Percentiles rank a stretch among this genome's conserved stretches.
Conservation (phyloP, 2,329 filamentous ascomycete genomes). For the Pezicula carpinea region DNA sequence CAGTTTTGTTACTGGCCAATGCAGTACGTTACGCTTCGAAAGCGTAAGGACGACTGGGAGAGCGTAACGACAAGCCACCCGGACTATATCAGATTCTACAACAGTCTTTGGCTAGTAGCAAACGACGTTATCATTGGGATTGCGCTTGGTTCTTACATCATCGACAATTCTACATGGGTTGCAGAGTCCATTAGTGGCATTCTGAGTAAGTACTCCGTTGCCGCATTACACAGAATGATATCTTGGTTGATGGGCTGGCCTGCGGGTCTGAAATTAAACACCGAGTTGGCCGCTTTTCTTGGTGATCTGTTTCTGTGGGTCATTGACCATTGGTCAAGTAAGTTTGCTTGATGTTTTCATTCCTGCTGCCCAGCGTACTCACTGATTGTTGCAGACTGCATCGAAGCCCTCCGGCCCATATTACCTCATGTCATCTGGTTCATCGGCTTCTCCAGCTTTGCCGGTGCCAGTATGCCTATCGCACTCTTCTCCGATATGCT, state of each 20-base stretch:
- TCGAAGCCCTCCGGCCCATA: conserved; percentile 70
- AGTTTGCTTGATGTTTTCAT: conserved; percentile 25
- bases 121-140: conserved; percentile 99
- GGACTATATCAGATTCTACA: conserved; percentile 98
- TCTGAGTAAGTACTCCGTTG: conserved; percentile 77
- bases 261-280: conserved; percentile 91
- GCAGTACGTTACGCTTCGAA: conserved; percentile 88
- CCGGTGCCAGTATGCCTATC: conserved; percentile 94
- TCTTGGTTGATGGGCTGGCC: conserved; percentile 95
- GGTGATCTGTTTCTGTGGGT: conserved; percentile 97
- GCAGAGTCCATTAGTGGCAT: conserved; percentile 73
- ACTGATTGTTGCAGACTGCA: conserved; percentile 51
- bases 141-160: conserved; percentile 91
- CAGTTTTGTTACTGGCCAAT: conserved; percentile 99
- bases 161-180: conserved; percentile 86
- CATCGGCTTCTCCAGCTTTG: conserved; percentile 91
- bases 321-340: conserved; percentile 94
- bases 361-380: background rate
- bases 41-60: conserved; percentile 87
- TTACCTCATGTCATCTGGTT: conserved; percentile 87
- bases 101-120: conserved; percentile 95
- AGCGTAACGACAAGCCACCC: conserved; percentile 93
- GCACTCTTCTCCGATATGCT: conserved; percentile 92
- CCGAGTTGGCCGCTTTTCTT: conserved; percentile 86
- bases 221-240: conserved; percentile 83